Evolutionary conservation across 805 yeast species (phyloP).

Genomic region (Priceomyces fermenticarens): DNA sequence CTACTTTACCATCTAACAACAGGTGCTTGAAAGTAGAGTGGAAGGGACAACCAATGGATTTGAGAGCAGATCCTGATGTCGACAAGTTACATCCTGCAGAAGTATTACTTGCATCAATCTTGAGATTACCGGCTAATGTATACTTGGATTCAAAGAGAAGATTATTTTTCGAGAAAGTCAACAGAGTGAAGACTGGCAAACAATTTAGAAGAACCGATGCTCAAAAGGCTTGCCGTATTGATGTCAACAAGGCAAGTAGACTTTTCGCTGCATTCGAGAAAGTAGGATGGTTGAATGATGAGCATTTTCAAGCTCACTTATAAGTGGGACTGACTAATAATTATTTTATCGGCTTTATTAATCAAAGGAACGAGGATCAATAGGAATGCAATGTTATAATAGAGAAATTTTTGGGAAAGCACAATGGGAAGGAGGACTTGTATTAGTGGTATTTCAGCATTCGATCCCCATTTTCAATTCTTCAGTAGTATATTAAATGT

Average conservation of each 20-base stretch:
- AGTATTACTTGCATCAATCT: constrained; percentile 76
- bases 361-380: no score
- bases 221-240: constrained; percentile 95
- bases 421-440: no score
- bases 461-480: not conserved
- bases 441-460: no score
- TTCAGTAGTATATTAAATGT: not conserved
- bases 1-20: constrained; percentile 63
- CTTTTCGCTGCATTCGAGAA: constrained; percentile 85
- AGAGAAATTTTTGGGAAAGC: no score
- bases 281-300: constrained; percentile 88
- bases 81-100: constrained; percentile 88
- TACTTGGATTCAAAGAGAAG: constrained; percentile 70
- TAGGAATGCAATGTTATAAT: no score
- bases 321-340: constrained; percentile 3
- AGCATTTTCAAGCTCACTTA: constrained; percentile 48
- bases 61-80: constrained; percentile 71
- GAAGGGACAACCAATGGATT: constrained; percentile 98
- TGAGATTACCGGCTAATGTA: constrained; percentile 82
- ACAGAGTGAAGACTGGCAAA: constrained; percentile 60
- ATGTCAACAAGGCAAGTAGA: constrained; percentile 93
- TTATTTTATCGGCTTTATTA: not conserved
- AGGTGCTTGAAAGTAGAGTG: constrained; percentile 87
- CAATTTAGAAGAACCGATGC: constrained; percentile 97
- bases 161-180: constrained; percentile 84